Evolutionary conservation across 306 rosid species (phyloP).

Genomic region (Malus domestica): ASM211411v1 NC_041800.1:30087233-30087732

Average conservation of each 20-base stretch:
- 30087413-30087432: background rate
- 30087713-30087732: conserved; percentile 29
- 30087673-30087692: too few relatives aligned
- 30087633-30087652: conserved; percentile 52
- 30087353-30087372: conserved; percentile 33
- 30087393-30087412: background rate
- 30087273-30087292: conserved; percentile 5
- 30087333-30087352: conserved; percentile 25
- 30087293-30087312: conserved; percentile 10
- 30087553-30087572: background rate
- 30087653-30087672: conserved; percentile 31
- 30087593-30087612: background rate
- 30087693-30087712: conserved; percentile 18
- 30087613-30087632: conserved; percentile 39
- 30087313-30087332: conserved; percentile 24
- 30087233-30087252: conserved; percentile 47
- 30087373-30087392: conserved; percentile 10
- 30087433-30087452: conserved; percentile 38
- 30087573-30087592: conserved; percentile 23
- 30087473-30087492: conserved; percentile 3
- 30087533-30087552: background rate
- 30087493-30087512: background rate
- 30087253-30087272: conserved; percentile 24
- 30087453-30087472: conserved; percentile 25
- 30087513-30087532: conserved; percentile 8